Base-by-base conservation (phyloP, 805 yeast genomes). In the Yarrowia yakushimensis region DNA sequence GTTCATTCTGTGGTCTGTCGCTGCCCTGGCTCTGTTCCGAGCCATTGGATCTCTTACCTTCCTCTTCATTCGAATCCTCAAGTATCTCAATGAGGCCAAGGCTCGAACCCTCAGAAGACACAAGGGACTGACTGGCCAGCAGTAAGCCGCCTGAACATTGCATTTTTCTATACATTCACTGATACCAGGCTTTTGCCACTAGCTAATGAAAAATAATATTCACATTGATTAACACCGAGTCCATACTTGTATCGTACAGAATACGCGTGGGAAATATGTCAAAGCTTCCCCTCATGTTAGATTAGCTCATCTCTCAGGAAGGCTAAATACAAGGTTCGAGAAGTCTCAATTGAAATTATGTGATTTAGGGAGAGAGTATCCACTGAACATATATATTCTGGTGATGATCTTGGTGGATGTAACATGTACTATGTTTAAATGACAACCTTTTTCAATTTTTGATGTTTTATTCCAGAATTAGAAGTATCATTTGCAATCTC, bases 1-100 rank as follows among this genome's bases (percentile, higher is more conserved):
- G 27, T 85, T 90, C 70, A 89, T 94, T 68, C 78, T 94, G 65
- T 92, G 97, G 97, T 81, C 93, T 10, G 97, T 93, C 63, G 97
- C 97, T 1, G 85, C 82, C 0, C 79, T 94, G 68, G 87, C 98
- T 0, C 76, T 84, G 5, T 82, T 91, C 74, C 83, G 98, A 75
- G 96, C 92, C 1, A 62, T 81, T 28, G 99, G 98, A 1, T 89
- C 97, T 0, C 69, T 84, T 41, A 81, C 85, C 1, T 94, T 85
- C 76, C 78, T 94, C 69, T 39, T 81, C 11, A 81, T 80, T 67
- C 66, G 73, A 12, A 66, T 65, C 20, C 66, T 68, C 39, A 64
- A 65, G 54, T 55, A 55, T 27, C 61, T 55, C 28, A 55, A 55
- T 23, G 61, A 55, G 37, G 61, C 61, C 48, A 55, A 55, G 39